phyloP scores from a whole-genome alignment of 148 eudicot species.

The Rheum nobile region DNA sequence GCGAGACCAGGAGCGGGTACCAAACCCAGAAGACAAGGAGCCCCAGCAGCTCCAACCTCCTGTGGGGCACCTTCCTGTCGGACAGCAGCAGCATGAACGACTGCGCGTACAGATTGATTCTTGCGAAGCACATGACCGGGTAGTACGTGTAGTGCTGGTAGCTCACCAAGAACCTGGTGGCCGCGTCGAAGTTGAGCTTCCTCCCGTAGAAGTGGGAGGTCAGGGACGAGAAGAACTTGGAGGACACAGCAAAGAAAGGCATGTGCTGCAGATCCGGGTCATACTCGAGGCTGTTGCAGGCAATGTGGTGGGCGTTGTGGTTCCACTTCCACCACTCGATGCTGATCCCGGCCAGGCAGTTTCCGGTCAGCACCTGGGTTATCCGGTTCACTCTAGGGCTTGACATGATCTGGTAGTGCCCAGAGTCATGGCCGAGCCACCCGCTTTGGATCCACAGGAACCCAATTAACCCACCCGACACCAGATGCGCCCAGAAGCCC shows the following conservation, averaged over 20 bases:
- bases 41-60: constrained; percentile 54
- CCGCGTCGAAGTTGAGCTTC: constrained; percentile 40
- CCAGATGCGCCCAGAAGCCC: constrained; percentile 33
- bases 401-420: constrained; percentile 76
- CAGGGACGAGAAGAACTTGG: constrained; percentile 38
- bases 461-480: constrained; percentile 44
- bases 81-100: constrained; percentile 62
- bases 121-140: constrained; percentile 67
- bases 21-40: constrained; percentile 72
- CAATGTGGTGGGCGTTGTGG: constrained; percentile 81
- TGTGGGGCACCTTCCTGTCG: constrained; percentile 48
- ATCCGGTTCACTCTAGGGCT: constrained; percentile 35
- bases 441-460: constrained; percentile 63
- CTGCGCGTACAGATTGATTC: constrained; percentile 67
- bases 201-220: constrained; percentile 58
- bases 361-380: constrained; percentile 60
- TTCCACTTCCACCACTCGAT: constrained; percentile 99
- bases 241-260: constrained; percentile 73
- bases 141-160: constrained; percentile 74
- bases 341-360: constrained; percentile 87
- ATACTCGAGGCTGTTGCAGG: constrained; percentile 67
- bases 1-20: constrained; percentile 54
- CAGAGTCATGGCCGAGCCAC: constrained; percentile 86
- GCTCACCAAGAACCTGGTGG: constrained; percentile 43
- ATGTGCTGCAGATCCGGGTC: constrained; percentile 92